Percentiles rank a stretch among this genome's conserved stretches.
Evolutionary conservation across 1,284 basidiomycete genomes (phyloP).

Genomic region (Chalciporus sp.): DNA sequence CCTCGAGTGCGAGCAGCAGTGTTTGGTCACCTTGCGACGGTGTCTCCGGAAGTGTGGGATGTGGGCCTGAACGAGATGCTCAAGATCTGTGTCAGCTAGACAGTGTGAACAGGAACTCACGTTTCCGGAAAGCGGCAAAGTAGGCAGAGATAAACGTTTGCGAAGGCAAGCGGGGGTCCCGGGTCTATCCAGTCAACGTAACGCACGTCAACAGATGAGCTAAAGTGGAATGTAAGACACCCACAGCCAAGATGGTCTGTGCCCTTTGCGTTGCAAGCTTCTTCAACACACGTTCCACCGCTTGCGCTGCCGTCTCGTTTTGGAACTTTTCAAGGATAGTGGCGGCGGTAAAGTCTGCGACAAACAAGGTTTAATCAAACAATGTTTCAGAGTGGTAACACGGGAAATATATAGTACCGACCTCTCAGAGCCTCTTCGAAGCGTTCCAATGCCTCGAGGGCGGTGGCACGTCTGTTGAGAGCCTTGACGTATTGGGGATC

Average conservation of each 20-base stretch:
- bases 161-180: conserved; percentile 87
- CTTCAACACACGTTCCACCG: conserved; percentile 93
- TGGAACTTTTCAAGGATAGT: conserved; percentile 95
- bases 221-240: conserved; percentile 19
- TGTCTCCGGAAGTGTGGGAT: conserved; percentile 76
- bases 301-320: conserved; percentile 76
- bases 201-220: neutral
- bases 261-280: conserved; percentile 78
- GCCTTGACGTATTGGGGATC: conserved; percentile 94
- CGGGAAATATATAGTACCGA: conserved; percentile 34
- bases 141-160: conserved; percentile 95
- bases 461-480: conserved; percentile 88
- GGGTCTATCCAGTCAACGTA: conserved; percentile 45
- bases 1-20: conserved; percentile 79
- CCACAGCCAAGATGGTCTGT: conserved; percentile 64
- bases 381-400: neutral
- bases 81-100: conserved; percentile 5
- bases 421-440: conserved; percentile 81
- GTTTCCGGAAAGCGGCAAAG: conserved; percentile 93
- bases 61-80: conserved; percentile 49
- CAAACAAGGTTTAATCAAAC: neutral
- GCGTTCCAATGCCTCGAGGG: conserved; percentile 79
- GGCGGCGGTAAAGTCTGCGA: conserved; percentile 89
- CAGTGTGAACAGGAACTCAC: conserved; percentile 43
- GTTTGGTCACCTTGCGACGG: conserved; percentile 84